A percentile compares a stretch with the other conserved stretches of the same genome.
These are phyloP conservation scores for Eucalyptus urophylla DNA, from an alignment of 345 rosid genomes.

Conservation along the genomic window DNA sequence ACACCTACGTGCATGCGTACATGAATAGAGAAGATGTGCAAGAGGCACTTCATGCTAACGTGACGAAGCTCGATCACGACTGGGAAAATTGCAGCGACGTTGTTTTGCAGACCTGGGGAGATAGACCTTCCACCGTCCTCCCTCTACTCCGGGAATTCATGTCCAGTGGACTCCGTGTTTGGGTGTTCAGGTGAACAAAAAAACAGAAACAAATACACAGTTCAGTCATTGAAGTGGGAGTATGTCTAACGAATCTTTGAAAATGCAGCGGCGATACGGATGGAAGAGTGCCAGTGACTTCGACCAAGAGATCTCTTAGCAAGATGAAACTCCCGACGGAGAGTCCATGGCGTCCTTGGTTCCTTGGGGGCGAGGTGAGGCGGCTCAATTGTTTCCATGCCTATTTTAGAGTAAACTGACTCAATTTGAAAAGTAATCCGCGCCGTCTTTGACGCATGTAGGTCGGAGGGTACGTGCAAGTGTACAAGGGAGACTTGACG, in stretches of 20 bases:
- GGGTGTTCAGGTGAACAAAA: slow-evolving; percentile 15
- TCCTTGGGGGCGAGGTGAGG: slow-evolving; percentile 41
- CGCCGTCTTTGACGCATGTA: background rate
- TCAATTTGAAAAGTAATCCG: background rate
- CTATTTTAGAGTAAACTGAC: background rate
- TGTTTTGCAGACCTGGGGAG: slow-evolving; percentile 27
- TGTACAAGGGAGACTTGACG: slow-evolving; percentile 56
- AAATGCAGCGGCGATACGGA: slow-evolving; percentile 73
- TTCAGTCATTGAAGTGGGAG: background rate
- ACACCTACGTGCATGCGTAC: slow-evolving; percentile 44
- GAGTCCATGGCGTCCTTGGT: slow-evolving; percentile 1
- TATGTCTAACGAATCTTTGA: background rate
- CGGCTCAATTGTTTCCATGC: background rate
- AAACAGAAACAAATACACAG: too few species aligned
- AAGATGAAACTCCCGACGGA: slow-evolving; percentile 36
- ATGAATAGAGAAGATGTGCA: slow-evolving; percentile 48
- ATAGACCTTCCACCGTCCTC: slow-evolving; percentile 56
- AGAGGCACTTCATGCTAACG: slow-evolving; percentile 12
- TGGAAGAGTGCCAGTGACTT: slow-evolving; percentile 76
- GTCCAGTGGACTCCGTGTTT: slow-evolving; percentile 44
- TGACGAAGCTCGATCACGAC: slow-evolving; percentile 45
- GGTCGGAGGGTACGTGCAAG: slow-evolving; percentile 85
- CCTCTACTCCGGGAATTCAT: slow-evolving; percentile 48
- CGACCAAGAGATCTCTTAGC: slow-evolving; percentile 57
- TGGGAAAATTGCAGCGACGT: slow-evolving; percentile 61